Evolutionary conservation across 805 yeast genomes (phyloP).

Genomic region (Cyberlindnera mycetangii): DNA sequence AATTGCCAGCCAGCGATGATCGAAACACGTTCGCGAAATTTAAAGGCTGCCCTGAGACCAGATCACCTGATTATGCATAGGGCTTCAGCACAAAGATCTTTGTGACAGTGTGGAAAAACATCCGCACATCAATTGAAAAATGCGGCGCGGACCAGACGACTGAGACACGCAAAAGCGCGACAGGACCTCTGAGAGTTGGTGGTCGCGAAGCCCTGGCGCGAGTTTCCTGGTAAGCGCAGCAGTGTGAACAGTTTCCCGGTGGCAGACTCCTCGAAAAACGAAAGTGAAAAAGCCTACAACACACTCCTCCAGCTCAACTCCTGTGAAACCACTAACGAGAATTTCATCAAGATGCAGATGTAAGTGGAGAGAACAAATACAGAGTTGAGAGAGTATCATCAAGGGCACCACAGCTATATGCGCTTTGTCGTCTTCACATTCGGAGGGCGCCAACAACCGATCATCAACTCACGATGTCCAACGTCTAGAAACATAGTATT

Average conservation of each 20-base stretch:
- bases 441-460: background rate
- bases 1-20: background rate
- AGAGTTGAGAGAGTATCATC: background rate
- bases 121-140: constrained; percentile 9
- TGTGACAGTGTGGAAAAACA: background rate
- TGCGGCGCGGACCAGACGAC: background rate
- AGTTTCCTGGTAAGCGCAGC: constrained; percentile 10
- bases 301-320: constrained; percentile 8
- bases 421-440: background rate
- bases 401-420: background rate
- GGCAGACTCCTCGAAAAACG: constrained; percentile 16
- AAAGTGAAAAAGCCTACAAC: constrained; percentile 15
- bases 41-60: background rate
- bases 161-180: background rate
- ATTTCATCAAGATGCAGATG: constrained; percentile 42
- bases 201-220: constrained; percentile 3
- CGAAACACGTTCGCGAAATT: background rate
- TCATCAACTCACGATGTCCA: too few species aligned
- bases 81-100: background rate
- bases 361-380: constrained; percentile 29
- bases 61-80: background rate
- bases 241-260: background rate
- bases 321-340: constrained; percentile 16
- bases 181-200: background rate
- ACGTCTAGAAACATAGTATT: too few species aligned